Percentiles rank a stretch among this genome's conserved stretches.
Evolutionary conservation across 2,329 filamentous ascomycete genomes (phyloP).

Genomic region (Fusarium miscanthi): DNA sequence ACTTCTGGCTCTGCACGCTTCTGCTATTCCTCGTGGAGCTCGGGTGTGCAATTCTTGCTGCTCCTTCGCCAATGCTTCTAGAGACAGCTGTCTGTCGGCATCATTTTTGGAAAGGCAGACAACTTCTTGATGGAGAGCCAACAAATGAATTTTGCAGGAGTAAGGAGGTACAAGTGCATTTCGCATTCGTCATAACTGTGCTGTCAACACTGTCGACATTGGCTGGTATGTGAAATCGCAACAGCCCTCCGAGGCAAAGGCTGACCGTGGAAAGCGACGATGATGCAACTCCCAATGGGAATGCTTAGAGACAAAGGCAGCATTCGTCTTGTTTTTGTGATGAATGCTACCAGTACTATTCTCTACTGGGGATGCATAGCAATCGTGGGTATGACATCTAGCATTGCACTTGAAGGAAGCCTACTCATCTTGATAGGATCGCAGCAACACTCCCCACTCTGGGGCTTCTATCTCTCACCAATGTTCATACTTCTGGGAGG

Average conservation of each 20-base stretch:
- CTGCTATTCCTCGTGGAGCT: neutral
- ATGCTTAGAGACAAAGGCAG: neutral
- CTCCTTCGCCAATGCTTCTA: neutral
- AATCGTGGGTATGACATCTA: neutral
- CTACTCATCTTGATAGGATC: neutral
- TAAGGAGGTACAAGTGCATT: neutral
- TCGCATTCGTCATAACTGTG: neutral
- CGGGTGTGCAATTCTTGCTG: neutral
- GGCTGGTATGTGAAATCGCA: neutral
- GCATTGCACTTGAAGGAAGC: rapidly evolving
- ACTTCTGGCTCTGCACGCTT: conserved; percentile 7
- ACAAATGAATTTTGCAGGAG: conserved; percentile 2
- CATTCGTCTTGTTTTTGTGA: neutral
- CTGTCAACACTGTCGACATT: neutral
- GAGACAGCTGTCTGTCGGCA: conserved; percentile 5
- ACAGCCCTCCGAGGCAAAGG: neutral
- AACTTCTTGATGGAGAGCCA: neutral
- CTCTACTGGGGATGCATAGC: conserved; percentile 2
- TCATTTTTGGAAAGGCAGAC: neutral
- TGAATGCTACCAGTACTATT: neutral
- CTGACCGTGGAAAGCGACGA: neutral
- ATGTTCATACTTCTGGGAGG: neutral
- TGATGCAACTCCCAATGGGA: conserved; percentile 3
- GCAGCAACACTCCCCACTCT: neutral
- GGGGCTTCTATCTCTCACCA: conserved; percentile 10